phyloP scores from a whole-genome alignment of 208 protist genomes.

The Trichomonas vaginalis region DNA sequence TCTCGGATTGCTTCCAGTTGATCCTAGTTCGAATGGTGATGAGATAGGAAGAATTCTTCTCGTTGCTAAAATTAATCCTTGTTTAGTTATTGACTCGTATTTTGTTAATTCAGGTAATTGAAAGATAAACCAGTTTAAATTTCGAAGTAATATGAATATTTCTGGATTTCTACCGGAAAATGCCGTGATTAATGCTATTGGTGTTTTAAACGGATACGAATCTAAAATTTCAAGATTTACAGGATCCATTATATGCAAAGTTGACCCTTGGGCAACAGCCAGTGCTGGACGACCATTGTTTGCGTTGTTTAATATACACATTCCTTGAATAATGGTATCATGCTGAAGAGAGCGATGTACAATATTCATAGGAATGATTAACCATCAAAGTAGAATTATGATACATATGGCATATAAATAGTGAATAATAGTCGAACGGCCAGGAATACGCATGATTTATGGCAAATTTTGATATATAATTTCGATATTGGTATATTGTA shows the following conservation, averaged over 20 bases:
- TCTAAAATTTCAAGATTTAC: neutral
- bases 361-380: neutral
- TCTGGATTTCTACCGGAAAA: neutral
- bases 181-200: neutral
- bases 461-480: too few relatives aligned
- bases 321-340: neutral
- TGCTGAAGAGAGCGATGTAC: neutral
- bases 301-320: neutral
- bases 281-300: neutral
- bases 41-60: neutral
- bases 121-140: slow-evolving; percentile 1
- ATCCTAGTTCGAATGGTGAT: neutral
- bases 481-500: too few relatives aligned
- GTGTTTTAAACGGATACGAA: neutral
- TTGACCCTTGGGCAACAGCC: neutral
- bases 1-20: neutral
- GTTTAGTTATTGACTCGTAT: neutral
- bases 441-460: too few relatives aligned
- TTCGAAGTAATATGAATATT: neutral
- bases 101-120: neutral
- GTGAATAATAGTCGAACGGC: too few relatives aligned
- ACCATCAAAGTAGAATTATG: too few relatives aligned
- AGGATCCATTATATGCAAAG: neutral
- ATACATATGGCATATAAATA: too few relatives aligned
- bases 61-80: too few relatives aligned